Evolutionary conservation across 1,284 basidiomycete species (phyloP).

Genomic region (Melampsora larici-populina): DNA sequence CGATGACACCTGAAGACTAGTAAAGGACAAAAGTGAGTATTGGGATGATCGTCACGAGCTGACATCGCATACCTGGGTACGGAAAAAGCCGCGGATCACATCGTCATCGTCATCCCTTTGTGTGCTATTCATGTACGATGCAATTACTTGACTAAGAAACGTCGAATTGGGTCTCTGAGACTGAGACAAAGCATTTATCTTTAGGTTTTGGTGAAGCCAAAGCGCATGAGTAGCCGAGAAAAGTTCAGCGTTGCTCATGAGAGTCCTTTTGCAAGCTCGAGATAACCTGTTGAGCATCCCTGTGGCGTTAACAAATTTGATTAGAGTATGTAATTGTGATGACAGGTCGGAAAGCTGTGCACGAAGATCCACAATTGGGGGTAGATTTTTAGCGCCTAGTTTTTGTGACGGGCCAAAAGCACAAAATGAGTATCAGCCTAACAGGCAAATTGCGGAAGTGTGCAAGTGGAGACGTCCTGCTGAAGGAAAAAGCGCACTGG

Average conservation of each 20-base stretch:
- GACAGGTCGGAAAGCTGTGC: slow-evolving; percentile 73
- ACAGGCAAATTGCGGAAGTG: not conserved
- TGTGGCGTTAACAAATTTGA: slow-evolving; percentile 82
- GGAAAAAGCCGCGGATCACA: slow-evolving; percentile 78
- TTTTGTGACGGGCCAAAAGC: slow-evolving; percentile 46
- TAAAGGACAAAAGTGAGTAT: not conserved
- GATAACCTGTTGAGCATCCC: slow-evolving; percentile 74
- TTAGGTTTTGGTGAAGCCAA: slow-evolving; percentile 76
- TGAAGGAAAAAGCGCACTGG: slow-evolving; percentile 52
- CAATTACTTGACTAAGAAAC: slow-evolving; percentile 57
- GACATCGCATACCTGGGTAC: slow-evolving; percentile 60
- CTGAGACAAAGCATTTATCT: slow-evolving; percentile 54
- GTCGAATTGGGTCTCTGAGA: slow-evolving; percentile 38
- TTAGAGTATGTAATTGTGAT: slow-evolving; percentile 72
- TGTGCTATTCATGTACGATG: slow-evolving; percentile 61
- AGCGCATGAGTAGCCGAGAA: slow-evolving; percentile 75
- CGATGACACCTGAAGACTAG: slow-evolving; percentile 23
- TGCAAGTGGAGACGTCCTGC: not conserved
- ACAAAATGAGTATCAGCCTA: too few relatives aligned
- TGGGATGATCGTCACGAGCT: not conserved
- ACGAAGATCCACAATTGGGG: slow-evolving; percentile 73
- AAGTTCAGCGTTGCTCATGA: slow-evolving; percentile 84
- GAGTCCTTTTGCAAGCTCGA: slow-evolving; percentile 68
- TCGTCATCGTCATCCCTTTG: slow-evolving; percentile 65
- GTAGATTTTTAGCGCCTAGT: slow-evolving; percentile 69